Evolutionary conservation across 2,329 filamentous ascomycete genomes (phyloP).

Genomic region (Aspergillus pseudoglaucus): DNA sequence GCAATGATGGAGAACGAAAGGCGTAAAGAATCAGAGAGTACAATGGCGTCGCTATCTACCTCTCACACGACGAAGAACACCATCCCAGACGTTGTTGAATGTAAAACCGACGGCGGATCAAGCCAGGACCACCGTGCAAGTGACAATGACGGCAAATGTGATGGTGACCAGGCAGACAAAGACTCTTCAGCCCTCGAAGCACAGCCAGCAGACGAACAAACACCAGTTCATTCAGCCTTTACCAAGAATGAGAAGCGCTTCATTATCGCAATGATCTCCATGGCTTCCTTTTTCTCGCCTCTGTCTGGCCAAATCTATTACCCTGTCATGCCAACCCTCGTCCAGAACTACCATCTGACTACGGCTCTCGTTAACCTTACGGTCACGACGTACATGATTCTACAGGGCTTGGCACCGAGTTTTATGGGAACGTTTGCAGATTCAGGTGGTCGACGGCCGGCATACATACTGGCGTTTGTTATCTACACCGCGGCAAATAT

Average conservation of each 20-base stretch:
- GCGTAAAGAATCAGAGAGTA: no score
- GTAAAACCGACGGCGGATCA: no score
- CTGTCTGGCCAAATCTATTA: conserved; percentile 32
- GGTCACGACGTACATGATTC: conserved; percentile 23
- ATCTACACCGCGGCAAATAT: conserved; percentile 27
- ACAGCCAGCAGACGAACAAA: conserved; percentile 3
- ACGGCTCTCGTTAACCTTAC: conserved; percentile 23
- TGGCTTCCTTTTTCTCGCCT: conserved; percentile 37
- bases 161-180: background rate
- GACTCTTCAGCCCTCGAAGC: conserved; percentile 2
- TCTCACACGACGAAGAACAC: no score
- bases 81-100: no score
- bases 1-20: no score
- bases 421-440: conserved; percentile 28
- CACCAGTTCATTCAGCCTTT: conserved; percentile 24
- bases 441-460: conserved; percentile 22
- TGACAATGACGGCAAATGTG: no score
- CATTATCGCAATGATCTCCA: conserved; percentile 32
- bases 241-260: conserved; percentile 26
- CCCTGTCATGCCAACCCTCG: conserved; percentile 19
- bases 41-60: no score
- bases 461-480: conserved; percentile 21
- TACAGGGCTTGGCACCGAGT: conserved; percentile 24
- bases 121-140: no score
- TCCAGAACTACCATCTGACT: conserved; percentile 14